Evolutionary conservation across 805 yeast genomes (phyloP), one percentile per base, ranked within the genome.

Genomic region (Metschnikowia colocasiae): DNA sequence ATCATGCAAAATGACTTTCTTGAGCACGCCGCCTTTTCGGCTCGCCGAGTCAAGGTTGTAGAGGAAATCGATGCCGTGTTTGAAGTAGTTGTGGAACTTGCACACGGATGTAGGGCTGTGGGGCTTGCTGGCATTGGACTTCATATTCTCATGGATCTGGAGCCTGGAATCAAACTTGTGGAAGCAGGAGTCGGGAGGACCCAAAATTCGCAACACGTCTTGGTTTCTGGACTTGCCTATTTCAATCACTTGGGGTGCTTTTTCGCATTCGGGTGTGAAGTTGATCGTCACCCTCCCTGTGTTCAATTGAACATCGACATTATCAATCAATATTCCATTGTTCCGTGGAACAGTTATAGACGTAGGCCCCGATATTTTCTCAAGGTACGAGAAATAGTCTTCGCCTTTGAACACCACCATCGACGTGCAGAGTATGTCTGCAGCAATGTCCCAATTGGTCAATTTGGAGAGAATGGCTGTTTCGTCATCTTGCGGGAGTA

Each of bases 151-250:
- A 58, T 69, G 79, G 30, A 71, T 77, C 49, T 62, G 58, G 13
- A 71, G 59, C 50, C 79, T 61, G 2, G 72, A 67, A 50, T 75
- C 80, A 43, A 69, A 67, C 51, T 75, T 76, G 49, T 68, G 62
- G 50, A 79, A 71, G 3, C 66, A 68, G 39, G 76, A 82, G 40
- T 78, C 79, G 0, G 87, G 85, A 1, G 83, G 80, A 0, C 86
- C 86, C 18, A 81, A 59, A 0, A 63, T 55, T 16, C 65, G 60
- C 6, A 80, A 52, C 0, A 79, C 61, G 19, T 74, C 76, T 51
- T 77, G 81, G 62, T 80, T 79, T 1, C 76, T 63, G 1, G 81
- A 73, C 27, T 57, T 37, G 0, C 81, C 80, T 3, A 81, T 59
- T 4, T 49, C 38, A 4, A 56, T 31, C 8, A 34, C 25, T 8